A percentile compares a stretch with the other conserved stretches of the same genome.
phyloP scores from a whole-genome alignment of 768 basidiomycete genomes.

The Tylopilus sp. region DNA sequence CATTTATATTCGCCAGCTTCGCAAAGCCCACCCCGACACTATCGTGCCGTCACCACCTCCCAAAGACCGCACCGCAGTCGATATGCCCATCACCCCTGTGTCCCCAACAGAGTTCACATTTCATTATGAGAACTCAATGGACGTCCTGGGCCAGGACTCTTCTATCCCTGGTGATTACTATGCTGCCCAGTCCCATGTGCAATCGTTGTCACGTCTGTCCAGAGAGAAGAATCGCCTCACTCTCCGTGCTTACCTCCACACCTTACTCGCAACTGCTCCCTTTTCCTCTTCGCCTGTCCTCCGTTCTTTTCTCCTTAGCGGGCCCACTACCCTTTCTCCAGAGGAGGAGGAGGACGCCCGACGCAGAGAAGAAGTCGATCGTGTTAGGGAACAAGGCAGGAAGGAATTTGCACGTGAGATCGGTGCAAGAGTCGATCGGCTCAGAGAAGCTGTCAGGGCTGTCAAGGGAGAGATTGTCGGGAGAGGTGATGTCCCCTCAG shows the following conservation, averaged over 20 bases:
- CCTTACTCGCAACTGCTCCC: conserved; percentile 63
- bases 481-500: conserved; percentile 47
- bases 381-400: conserved; percentile 80
- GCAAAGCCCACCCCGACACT: conserved; percentile 81
- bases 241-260: conserved; percentile 87
- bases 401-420: conserved; percentile 86
- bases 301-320: conserved; percentile 77
- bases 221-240: conserved; percentile 96
- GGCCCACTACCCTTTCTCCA: conserved; percentile 61
- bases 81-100: conserved; percentile 34
- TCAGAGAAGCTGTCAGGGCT: conserved; percentile 77
- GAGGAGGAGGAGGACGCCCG: conserved; percentile 79
- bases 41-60: conserved; percentile 78
- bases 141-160: conserved; percentile 65
- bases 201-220: conserved; percentile 47
- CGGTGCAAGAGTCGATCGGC: conserved; percentile 76
- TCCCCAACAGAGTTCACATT: conserved; percentile 1
- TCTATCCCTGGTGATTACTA: conserved; percentile 53
- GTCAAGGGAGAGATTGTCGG: conserved; percentile 95
- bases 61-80: conserved; percentile 80
- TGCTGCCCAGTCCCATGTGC: not conserved
- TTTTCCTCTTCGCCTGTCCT: conserved; percentile 87
- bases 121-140: conserved; percentile 1
- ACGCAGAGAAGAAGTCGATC: conserved; percentile 85
- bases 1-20: too few relatives aligned